Evolutionary conservation across 2,329 filamentous ascomycete genomes (phyloP).

Genomic region (Curvularia sp.): DNA sequence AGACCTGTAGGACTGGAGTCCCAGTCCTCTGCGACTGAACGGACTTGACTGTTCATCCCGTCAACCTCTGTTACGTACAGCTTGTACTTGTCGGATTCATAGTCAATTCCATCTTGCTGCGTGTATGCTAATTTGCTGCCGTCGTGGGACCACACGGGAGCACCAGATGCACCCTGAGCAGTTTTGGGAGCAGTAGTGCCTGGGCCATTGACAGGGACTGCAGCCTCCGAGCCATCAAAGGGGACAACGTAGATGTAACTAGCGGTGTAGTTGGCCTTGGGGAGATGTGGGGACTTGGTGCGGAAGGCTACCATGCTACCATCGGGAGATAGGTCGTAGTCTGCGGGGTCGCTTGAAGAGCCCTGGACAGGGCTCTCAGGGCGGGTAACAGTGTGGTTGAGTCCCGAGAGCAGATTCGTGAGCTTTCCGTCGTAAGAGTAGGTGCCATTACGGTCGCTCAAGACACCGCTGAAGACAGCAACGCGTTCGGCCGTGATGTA

Average conservation of each 20-base stretch:
- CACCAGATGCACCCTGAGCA: conserved; percentile 68
- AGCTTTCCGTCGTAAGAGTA: conserved; percentile 39
- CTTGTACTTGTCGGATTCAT: conserved; percentile 79
- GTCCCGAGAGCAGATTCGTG: conserved; percentile 66
- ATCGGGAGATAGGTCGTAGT: conserved; percentile 75
- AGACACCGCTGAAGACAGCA: conserved; percentile 74
- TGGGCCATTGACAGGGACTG: conserved; percentile 45
- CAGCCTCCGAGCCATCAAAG: conserved; percentile 64
- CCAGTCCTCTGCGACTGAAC: conserved; percentile 44
- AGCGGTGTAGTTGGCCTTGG: conserved; percentile 79
- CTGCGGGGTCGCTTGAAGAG: conserved; percentile 77
- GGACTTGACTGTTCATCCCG: conserved; percentile 36
- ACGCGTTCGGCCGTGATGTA: conserved; percentile 74
- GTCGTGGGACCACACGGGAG: conserved; percentile 76
- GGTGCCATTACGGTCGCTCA: conserved; percentile 53
- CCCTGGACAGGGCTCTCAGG: conserved; percentile 71
- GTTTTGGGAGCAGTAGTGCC: conserved; percentile 41
- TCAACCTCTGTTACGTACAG: conserved; percentile 47
- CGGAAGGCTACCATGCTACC: conserved; percentile 74
- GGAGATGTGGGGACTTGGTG: conserved; percentile 74
- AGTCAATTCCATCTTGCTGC: conserved; percentile 67
- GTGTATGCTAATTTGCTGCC: conserved; percentile 79
- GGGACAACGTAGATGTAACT: conserved; percentile 80
- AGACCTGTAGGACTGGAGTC: conserved; percentile 42
- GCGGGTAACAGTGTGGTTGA: conserved; percentile 60